Conservation (phyloP, 2,329 filamentous ascomycete genomes). For the Fragosphaeria purpurea region DNA sequence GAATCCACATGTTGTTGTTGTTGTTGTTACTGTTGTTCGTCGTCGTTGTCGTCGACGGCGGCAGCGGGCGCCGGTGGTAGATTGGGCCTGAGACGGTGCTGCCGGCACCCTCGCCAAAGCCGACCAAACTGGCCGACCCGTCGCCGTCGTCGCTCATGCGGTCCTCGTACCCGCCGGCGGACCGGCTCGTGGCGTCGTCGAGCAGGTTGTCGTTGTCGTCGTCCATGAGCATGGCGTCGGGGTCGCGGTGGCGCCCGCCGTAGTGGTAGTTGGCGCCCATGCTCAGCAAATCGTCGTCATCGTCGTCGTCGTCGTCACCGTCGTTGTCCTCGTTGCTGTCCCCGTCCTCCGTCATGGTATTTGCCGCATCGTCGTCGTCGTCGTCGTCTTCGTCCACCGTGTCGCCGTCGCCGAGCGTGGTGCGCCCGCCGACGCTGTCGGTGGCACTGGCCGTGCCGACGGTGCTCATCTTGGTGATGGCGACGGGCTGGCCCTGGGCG, state of each 20-base stretch:
- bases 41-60: conserved; percentile 15
- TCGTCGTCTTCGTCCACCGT: conserved; percentile 23
- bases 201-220: too few relatives aligned
- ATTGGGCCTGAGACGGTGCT: conserved; percentile 75
- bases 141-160: conserved; percentile 77
- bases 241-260: too few relatives aligned
- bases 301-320: conserved; percentile 29
- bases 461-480: conserved; percentile 70
- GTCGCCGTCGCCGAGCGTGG: conserved; percentile 34
- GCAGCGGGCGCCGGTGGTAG: conserved; percentile 43
- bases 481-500: conserved; percentile 56
- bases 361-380: conserved; percentile 58
- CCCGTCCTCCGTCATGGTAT: conserved; percentile 47
- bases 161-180: conserved; percentile 47
- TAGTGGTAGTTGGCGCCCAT: too few relatives aligned
- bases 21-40: conserved; percentile 19
- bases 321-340: conserved; percentile 18
- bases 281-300: conserved; percentile 36
- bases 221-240: too few relatives aligned
- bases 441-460: conserved; percentile 87
- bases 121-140: conserved; percentile 72
- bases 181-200: conserved; percentile 34
- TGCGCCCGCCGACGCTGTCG: conserved; percentile 38
- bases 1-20: conserved; percentile 21
- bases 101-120: conserved; percentile 84